A percentile compares a stretch with the other conserved stretches of the same genome.
Evolutionary conservation across 768 basidiomycete genomes (phyloP).

Genomic region (Agaricus subrufescens): DNA sequence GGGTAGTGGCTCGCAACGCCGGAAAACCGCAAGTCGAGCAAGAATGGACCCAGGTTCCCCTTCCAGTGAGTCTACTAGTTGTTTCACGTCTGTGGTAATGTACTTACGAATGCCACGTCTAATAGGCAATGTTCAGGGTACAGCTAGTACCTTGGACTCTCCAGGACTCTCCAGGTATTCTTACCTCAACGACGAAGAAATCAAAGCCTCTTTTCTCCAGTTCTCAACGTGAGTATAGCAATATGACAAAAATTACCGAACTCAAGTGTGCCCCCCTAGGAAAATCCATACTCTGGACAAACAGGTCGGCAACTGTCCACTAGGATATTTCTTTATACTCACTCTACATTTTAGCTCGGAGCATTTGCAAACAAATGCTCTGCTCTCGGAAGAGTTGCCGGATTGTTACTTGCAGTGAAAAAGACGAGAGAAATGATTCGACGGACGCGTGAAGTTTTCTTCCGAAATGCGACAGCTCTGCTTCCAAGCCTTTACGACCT

Average conservation of each 20-base stretch:
- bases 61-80: not conserved
- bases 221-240: not conserved
- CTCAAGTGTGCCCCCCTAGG: not conserved
- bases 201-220: not conserved
- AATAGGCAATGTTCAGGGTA: not conserved
- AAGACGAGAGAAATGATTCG: not conserved
- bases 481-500: constrained; percentile 2
- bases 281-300: constrained; percentile 3
- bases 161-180: not conserved
- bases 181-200: constrained; percentile 3
- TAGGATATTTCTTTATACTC: not conserved
- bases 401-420: constrained; percentile 4
- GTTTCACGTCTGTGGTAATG: not conserved
- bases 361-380: not conserved
- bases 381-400: constrained; percentile 4
- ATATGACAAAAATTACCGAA: too few relatives aligned
- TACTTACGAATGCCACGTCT: not conserved
- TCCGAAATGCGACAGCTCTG: constrained; percentile 3
- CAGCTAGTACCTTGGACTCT: not conserved
- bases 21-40: too few relatives aligned
- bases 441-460: constrained; percentile 7
- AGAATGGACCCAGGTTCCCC: too few relatives aligned
- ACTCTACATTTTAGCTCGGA: not conserved
- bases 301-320: not conserved
- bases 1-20: too few relatives aligned